These are phyloP conservation scores for Thielaviopsis cerberus DNA, from an alignment of 2,329 filamentous ascomycete species.

Conservation along the genomic window DNA sequence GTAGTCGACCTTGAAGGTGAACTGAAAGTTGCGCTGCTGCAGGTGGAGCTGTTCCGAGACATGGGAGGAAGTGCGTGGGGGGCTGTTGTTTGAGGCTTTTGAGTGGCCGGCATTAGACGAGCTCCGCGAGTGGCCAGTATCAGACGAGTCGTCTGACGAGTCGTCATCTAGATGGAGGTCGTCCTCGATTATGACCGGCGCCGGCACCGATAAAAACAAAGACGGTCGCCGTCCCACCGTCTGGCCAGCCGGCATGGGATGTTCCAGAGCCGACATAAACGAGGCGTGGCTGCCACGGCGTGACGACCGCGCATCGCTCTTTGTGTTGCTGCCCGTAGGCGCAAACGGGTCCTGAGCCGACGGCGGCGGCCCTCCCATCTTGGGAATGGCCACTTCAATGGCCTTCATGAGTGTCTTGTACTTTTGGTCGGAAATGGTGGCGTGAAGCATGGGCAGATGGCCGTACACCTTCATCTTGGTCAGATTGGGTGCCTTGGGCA, in stretches of 20 bases:
- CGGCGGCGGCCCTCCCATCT: conserved; percentile 33
- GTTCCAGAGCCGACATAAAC: conserved; percentile 11
- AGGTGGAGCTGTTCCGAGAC: conserved; percentile 29
- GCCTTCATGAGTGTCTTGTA: conserved; percentile 95
- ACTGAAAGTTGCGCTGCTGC: conserved; percentile 82
- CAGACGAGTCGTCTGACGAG: conserved; percentile 29
- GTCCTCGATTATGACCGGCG: conserved; percentile 60
- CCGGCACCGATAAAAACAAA: conserved; percentile 54
- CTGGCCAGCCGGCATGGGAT: conserved; percentile 1
- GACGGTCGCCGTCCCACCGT: conserved; percentile 16
- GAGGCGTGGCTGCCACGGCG: conserved; percentile 10
- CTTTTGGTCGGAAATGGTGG: conserved; percentile 79
- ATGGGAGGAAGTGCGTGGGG: background rate
- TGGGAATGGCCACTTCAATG: conserved; percentile 86
- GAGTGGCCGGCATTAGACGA: too few species aligned
- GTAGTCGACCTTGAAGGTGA: conserved; percentile 89
- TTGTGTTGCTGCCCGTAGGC: background rate
- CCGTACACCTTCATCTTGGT: conserved; percentile 84
- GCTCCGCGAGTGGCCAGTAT: too few species aligned
- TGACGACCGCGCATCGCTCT: background rate
- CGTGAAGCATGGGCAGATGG: conserved; percentile 79
- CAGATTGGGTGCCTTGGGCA: conserved; percentile 87
- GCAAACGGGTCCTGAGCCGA: background rate
- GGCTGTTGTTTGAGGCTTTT: conserved; percentile 25
- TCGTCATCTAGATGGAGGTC: conserved; percentile 50